These are phyloP conservation scores for Cornus suecica DNA, from an alignment of 148 eudicot species.

Conservation along the genomic window DNA sequence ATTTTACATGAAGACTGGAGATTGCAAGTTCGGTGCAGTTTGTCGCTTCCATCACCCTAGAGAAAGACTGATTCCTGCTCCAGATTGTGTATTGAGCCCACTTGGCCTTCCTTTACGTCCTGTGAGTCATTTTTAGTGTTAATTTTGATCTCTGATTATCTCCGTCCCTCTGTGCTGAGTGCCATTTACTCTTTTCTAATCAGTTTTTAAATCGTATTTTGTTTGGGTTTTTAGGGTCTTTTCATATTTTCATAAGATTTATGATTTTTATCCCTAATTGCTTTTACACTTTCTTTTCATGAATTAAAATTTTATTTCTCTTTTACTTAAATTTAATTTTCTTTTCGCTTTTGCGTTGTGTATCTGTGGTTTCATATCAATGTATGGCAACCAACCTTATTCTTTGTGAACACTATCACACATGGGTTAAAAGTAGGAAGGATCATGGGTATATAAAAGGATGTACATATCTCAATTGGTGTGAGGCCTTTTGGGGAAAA, in stretches of 20 bases:
- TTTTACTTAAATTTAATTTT: no score
- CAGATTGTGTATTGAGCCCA: slow-evolving; percentile 83
- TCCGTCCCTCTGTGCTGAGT: background rate
- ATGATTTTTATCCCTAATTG: background rate
- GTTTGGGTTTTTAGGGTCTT: background rate
- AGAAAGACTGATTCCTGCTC: slow-evolving; percentile 75
- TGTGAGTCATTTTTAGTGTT: slow-evolving; percentile 35
- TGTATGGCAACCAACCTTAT: no score
- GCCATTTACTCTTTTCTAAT: background rate
- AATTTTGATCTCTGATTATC: background rate
- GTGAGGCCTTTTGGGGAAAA: no score
- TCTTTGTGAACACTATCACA: background rate
- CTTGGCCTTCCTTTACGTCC: slow-evolving; percentile 93
- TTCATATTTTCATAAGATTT: background rate
- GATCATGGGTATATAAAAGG: no score
- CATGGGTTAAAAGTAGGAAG: no score
- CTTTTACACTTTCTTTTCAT: background rate
- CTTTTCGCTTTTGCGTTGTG: background rate
- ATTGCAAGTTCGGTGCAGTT: slow-evolving; percentile 95
- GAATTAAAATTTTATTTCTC: background rate
- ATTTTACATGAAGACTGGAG: slow-evolving; percentile 97
- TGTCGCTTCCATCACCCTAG: slow-evolving; percentile 94
- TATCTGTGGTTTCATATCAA: background rate
- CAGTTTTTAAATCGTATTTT: background rate
- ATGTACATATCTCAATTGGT: no score